A percentile compares a stretch with the other conserved stretches of the same genome.
Evolutionary conservation across 805 yeast genomes (phyloP).

Genomic region (Nakazawaea pomicola): DNA sequence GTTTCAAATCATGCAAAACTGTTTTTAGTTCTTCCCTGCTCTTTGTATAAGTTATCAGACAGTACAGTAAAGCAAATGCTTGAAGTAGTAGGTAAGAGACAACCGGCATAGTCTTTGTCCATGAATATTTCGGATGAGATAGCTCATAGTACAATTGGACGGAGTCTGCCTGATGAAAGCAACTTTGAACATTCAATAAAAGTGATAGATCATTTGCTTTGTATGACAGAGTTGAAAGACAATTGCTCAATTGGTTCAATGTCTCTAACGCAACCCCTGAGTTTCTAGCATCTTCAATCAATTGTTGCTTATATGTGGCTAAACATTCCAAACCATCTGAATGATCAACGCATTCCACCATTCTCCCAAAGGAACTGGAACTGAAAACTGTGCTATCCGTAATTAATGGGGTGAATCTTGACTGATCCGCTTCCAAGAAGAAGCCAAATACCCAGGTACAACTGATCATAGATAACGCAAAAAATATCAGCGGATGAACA

Average conservation of each 20-base stretch:
- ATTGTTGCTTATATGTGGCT: neutral
- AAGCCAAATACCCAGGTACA: no score
- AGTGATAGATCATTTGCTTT: slow-evolving; percentile 20
- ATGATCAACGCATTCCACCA: neutral
- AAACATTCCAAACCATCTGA: slow-evolving; percentile 4
- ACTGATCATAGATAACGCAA: no score
- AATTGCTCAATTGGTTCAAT: slow-evolving; percentile 17
- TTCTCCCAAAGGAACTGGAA: neutral
- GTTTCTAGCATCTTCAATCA: neutral
- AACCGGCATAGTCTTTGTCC: no score
- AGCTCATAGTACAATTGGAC: slow-evolving; percentile 14
- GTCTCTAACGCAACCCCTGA: slow-evolving; percentile 6
- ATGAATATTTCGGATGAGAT: neutral
- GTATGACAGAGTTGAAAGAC: slow-evolving; percentile 16
- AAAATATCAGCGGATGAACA: no score
- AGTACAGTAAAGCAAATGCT: no score
- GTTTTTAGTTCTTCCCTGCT: neutral
- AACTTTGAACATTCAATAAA: slow-evolving; percentile 22
- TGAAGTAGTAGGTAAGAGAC: no score
- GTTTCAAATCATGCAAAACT: slow-evolving; percentile 1
- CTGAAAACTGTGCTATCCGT: neutral
- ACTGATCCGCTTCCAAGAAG: no score
- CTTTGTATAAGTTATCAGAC: no score
- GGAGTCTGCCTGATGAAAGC: slow-evolving; percentile 22
- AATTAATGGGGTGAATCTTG: no score